Conservation (phyloP, 768 basidiomycete species). For the Pisolithus tinctorius region DNA sequence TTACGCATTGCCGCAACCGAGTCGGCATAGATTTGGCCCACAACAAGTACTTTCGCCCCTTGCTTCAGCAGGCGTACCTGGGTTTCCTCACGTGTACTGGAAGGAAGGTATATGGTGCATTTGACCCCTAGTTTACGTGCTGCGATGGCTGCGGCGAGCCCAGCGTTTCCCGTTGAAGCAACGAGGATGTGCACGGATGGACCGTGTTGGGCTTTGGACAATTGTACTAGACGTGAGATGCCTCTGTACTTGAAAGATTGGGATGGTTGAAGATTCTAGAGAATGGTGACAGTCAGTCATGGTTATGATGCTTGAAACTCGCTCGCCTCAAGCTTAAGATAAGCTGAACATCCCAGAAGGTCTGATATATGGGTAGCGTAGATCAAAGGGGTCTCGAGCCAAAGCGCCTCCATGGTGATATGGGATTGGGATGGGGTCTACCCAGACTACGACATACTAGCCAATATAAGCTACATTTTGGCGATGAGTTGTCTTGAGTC, state of each 20-base stretch:
- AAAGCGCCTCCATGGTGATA: conserved; percentile 28
- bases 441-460: no score
- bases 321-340: conserved; percentile 75
- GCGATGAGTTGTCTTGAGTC: no score
- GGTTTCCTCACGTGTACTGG: conserved; percentile 42
- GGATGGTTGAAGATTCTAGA: conserved; percentile 63
- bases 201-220: conserved; percentile 45
- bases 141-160: conserved; percentile 61
- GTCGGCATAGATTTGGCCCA: conserved; percentile 52
- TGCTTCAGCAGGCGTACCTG: conserved; percentile 44
- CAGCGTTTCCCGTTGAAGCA: conserved; percentile 81
- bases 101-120: conserved; percentile 66
- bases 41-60: conserved; percentile 52
- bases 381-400: conserved; percentile 61
- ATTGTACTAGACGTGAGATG: conserved; percentile 54
- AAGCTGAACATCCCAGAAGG: conserved; percentile 43
- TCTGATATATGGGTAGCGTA: conserved; percentile 54
- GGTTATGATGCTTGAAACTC: conserved; percentile 5
- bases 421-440: neutral
- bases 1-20: conserved; percentile 46
- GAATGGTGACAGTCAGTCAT: neutral
- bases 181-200: conserved; percentile 53
- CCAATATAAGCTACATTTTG: no score
- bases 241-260: conserved; percentile 77
- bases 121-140: conserved; percentile 45